Evolutionary conservation across 73 alveolate species (phyloP), one percentile per base, ranked within the genome.

Genomic region (Paramecium biaurelia): DNA sequence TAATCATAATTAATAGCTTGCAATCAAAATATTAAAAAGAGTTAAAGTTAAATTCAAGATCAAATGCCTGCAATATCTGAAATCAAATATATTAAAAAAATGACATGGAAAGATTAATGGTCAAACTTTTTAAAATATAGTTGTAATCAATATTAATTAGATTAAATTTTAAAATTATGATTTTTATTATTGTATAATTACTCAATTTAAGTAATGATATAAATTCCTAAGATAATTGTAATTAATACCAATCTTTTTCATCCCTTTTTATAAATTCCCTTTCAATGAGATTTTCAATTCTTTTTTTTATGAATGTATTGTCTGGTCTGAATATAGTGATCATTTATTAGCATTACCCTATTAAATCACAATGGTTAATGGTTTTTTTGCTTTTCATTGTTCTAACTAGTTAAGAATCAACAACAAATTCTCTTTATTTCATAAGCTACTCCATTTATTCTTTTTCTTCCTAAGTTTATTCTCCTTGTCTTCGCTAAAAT

Each of bases 321-420:
- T 86, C 93, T 18, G 93, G 93, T 21, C 67, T 86, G 34, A 86
- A 86, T 53, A 63, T 57, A 14, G 30, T 86, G 2, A 86, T 42
- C 26, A 63, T 20, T 21, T 63, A n/a, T 28, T 38, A 24, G 30
- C 84, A 72, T 59, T 63, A 67, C 3, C 32, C 63, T 26, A 86
- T 15, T 86, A 86, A 86, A 14, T 86, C 93, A 4, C 1, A 15
- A 47, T 47, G 59, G 11, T 14, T n/a, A 12, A 47, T n/a, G 0
- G 59, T 14, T 59, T 86, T 86, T 63, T 85, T 86, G 2, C 45
- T 59, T n/a, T 86, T 86, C 93, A 86, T 59, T 7, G 70, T 59
- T 86, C 93, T 86, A 0, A 86, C 93, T 1, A 86, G 18, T 12
- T 76, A 63, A 41, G 93, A 49, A 86, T 86, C 93, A 34, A 86